These are phyloP conservation scores for Eutrema japonicum DNA, from an alignment of 345 rosid genomes.

Conservation along the genomic window DNA sequence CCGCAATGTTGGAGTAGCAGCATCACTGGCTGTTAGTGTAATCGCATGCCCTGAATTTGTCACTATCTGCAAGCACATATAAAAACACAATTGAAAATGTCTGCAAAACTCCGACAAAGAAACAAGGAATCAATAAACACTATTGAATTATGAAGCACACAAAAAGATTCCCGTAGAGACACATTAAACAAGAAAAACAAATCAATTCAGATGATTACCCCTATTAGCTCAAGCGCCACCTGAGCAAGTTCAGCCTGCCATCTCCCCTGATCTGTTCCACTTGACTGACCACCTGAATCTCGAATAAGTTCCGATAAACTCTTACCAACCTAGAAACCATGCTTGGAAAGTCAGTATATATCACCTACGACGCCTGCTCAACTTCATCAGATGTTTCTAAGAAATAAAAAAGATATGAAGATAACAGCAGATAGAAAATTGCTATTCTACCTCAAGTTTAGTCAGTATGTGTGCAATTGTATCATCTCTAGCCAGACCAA, in stretches of 20 bases:
- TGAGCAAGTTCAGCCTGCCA: constrained; percentile 98
- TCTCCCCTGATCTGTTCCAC: constrained; percentile 84
- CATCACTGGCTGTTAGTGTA: constrained; percentile 95
- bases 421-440: constrained; percentile 1
- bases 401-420: constrained; percentile 6
- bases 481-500: constrained; percentile 97
- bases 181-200: constrained; percentile 5
- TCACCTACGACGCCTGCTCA: constrained; percentile 21
- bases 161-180: constrained; percentile 14
- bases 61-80: constrained; percentile 67
- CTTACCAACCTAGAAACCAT: constrained; percentile 78
- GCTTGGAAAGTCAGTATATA: constrained; percentile 18
- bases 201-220: constrained; percentile 53
- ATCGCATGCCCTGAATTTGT: constrained; percentile 96
- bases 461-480: constrained; percentile 97
- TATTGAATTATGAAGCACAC: constrained; percentile 17
- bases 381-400: constrained; percentile 29
- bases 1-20: constrained; percentile 94
- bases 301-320: constrained; percentile 95
- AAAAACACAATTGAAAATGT: constrained; percentile 25
- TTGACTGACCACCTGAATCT: constrained; percentile 78
- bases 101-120: constrained; percentile 16
- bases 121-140: constrained; percentile 7
- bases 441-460: constrained; percentile 79
- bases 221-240: constrained; percentile 94